phyloP scores from a whole-genome alignment of 2,329 filamentous ascomycete species.

The Pestalotiopsis sp. region DNA sequence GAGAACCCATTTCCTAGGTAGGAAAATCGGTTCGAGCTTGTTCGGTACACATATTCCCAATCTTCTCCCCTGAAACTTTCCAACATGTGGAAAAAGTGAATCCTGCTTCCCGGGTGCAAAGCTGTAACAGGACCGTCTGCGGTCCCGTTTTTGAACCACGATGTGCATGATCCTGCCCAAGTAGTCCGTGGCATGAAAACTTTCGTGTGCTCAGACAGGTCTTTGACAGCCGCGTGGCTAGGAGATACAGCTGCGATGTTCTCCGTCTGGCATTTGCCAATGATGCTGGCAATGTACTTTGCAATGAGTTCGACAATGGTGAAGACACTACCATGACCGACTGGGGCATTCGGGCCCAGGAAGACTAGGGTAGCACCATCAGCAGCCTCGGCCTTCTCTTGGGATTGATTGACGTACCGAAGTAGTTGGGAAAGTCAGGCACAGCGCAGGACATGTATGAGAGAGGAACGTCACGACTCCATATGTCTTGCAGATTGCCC shows the following conservation, averaged over 20 bases:
- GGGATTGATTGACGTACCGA: conserved; percentile 30
- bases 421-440: conserved; percentile 56
- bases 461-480: conserved; percentile 44
- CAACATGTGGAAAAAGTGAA: conserved; percentile 58
- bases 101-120: conserved; percentile 52
- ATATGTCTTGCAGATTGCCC: conserved; percentile 53
- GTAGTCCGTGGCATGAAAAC: conserved; percentile 57
- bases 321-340: conserved; percentile 55
- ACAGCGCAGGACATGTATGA: conserved; percentile 58
- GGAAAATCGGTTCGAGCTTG: conserved; percentile 45
- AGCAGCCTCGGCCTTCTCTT: too few species aligned
- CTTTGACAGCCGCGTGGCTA: conserved; percentile 47
- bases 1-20: conserved; percentile 59
- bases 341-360: conserved; percentile 54
- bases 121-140: conserved; percentile 49
- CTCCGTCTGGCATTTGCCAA: conserved; percentile 53
- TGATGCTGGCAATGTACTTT: conserved; percentile 50
- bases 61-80: conserved; percentile 54
- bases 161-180: conserved; percentile 49
- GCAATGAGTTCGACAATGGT: conserved; percentile 55
- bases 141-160: conserved; percentile 54
- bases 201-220: conserved; percentile 52
- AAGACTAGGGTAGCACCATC: conserved; percentile 31
- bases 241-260: conserved; percentile 49
- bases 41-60: conserved; percentile 52